Evolutionary conservation across 2,329 filamentous ascomycete genomes (phyloP).

Genomic region (Xylariaceae sp.): DNA sequence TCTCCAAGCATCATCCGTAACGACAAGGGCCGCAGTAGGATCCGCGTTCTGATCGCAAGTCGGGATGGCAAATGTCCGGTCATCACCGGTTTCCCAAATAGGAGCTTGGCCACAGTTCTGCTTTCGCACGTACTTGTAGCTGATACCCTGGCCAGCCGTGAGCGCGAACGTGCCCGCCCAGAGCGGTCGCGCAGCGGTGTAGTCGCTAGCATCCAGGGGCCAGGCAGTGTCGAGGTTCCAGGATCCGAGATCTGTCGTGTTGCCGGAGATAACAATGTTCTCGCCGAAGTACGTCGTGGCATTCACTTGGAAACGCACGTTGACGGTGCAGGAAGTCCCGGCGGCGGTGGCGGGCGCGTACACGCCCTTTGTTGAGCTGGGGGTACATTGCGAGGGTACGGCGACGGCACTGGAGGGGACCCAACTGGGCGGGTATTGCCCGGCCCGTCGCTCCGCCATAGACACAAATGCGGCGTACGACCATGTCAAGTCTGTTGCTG

Average conservation of each 20-base stretch:
- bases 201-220: constrained; percentile 37
- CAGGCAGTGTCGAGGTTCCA: constrained; percentile 38
- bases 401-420: constrained; percentile 20
- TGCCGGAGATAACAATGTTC: constrained; percentile 42
- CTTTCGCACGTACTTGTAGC: constrained; percentile 42
- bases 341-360: constrained; percentile 34
- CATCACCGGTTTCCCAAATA: constrained; percentile 39
- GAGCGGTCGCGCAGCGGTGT: constrained; percentile 38
- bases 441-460: constrained; percentile 36
- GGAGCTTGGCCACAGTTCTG: constrained; percentile 39
- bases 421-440: constrained; percentile 31
- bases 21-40: constrained; percentile 22
- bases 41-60: constrained; percentile 29
- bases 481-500: constrained; percentile 58
- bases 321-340: constrained; percentile 33
- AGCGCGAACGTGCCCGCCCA: constrained; percentile 41
- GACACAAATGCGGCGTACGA: constrained; percentile 60
- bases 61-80: constrained; percentile 38
- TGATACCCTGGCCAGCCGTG: constrained; percentile 37
- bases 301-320: constrained; percentile 42
- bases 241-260: constrained; percentile 37
- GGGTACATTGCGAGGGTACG: constrained; percentile 27
- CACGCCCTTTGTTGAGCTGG: constrained; percentile 24
- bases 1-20: constrained; percentile 37
- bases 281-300: constrained; percentile 43